Conservation (phyloP, 1,139 yeast species). For the Yamadazyma sp. region DNA sequence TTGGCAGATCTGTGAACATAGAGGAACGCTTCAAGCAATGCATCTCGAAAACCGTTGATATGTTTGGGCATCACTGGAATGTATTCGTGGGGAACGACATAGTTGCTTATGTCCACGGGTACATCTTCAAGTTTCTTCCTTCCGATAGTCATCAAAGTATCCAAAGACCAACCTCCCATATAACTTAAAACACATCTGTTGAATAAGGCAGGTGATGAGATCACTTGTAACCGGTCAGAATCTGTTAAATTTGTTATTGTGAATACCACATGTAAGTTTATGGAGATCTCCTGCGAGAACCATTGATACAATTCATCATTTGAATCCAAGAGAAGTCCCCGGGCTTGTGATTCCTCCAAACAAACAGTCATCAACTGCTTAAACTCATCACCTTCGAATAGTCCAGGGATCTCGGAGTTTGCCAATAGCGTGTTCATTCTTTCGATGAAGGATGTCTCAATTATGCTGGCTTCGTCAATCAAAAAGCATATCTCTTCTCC, state of each 20-base stretch:
- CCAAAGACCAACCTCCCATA: conserved; percentile 81
- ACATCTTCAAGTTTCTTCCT: conserved; percentile 37
- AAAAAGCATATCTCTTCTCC: conserved; percentile 72
- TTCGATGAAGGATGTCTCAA: conserved; percentile 80
- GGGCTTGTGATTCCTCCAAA: conserved; percentile 55
- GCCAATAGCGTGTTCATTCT: conserved; percentile 91
- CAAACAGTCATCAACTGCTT: conserved; percentile 56
- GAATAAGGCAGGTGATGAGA: conserved; percentile 86
- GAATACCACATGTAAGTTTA: conserved; percentile 80
- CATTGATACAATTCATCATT: conserved; percentile 74
- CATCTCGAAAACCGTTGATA: conserved; percentile 38
- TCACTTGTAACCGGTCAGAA: conserved; percentile 37
- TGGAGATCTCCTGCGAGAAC: conserved; percentile 70
- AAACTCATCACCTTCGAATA: conserved; percentile 77
- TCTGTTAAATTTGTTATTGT: conserved; percentile 62
- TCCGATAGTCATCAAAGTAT: conserved; percentile 54
- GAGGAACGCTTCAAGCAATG: conserved; percentile 49
- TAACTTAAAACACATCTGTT: conserved; percentile 88
- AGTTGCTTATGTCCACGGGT: conserved; percentile 54
- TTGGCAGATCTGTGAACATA: conserved; percentile 36
- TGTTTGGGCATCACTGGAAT: conserved; percentile 11
- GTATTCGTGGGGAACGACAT: conserved; percentile 27
- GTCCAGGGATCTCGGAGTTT: conserved; percentile 89
- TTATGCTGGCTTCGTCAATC: conserved; percentile 76
- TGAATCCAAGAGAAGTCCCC: conserved; percentile 65